Evolutionary conservation across 306 rosid genomes (phyloP).

Genomic region (cucumber (Cucumis sativus)): Cucumber_9930_V3 NC_026656.2:19757001-19757500

Average conservation of each 20-base stretch:
- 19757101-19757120: background rate
- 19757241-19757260: constrained; percentile 78
- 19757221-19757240: constrained; percentile 34
- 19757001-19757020: background rate
- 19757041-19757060: background rate
- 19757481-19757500: background rate
- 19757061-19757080: background rate
- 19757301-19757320: background rate
- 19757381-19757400: background rate
- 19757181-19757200: background rate
- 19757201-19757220: constrained; percentile 1
- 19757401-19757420: background rate
- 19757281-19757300: constrained; percentile 60
- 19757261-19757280: constrained; percentile 92
- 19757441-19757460: background rate
- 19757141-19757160: background rate
- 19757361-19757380: background rate
- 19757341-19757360: background rate
- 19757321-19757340: background rate
- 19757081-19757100: background rate
- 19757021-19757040: background rate
- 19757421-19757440: background rate
- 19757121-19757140: background rate
- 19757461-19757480: background rate
- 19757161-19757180: background rate